Evolutionary conservation across 108 stramenopile species (phyloP), one percentile per base, ranked within the genome.

Genomic region (Nannochloropsis salina): DNA sequence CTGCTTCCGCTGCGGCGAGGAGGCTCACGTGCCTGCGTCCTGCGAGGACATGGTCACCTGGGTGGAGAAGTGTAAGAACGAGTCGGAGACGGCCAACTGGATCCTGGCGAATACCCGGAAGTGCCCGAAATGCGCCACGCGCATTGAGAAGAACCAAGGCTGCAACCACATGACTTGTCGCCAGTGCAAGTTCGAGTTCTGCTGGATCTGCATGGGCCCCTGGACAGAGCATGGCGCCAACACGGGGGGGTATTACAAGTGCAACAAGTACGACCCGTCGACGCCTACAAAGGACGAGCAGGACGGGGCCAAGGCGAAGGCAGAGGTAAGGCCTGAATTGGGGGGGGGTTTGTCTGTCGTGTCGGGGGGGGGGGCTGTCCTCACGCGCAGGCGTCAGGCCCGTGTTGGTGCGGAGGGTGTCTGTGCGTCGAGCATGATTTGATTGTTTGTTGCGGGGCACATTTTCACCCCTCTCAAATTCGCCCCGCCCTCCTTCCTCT

Each of bases 81-180:
- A 98, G 91, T 93, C 93, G 45, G 97, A 99, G 92, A 99, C 97
- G 9, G 97, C 97, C 81, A 98, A 98, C 90, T 99, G 97, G 98
- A 98, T 98, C 82, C 87, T 98, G 44, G 98, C 97, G 86, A 98
- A 98, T 88, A 99, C 98, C 80, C 98, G 98, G 92, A 91, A 92
- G 43, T 99, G 99, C 90, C 99, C 99, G 80, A 96, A 97, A 89
- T 99, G 99, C 91, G 90, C 90, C 43, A 94, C 94, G 82, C 93
- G 97, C 43, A 99, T 99, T 91, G 98, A 99, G 91, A 99, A 99
- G 92, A 98, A 98, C 90, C 95, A 98, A 86, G 98, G 98, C 41
- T 99, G 98, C 92, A 98, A 98, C 90, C 97, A 99, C 94, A 99
- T 99, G 95, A 96, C 95, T 9, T 93, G 92, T 84, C 82, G 91